Evolutionary conservation across 768 basidiomycete species (phyloP).

Genomic region (Hericium erinaceus): DNA sequence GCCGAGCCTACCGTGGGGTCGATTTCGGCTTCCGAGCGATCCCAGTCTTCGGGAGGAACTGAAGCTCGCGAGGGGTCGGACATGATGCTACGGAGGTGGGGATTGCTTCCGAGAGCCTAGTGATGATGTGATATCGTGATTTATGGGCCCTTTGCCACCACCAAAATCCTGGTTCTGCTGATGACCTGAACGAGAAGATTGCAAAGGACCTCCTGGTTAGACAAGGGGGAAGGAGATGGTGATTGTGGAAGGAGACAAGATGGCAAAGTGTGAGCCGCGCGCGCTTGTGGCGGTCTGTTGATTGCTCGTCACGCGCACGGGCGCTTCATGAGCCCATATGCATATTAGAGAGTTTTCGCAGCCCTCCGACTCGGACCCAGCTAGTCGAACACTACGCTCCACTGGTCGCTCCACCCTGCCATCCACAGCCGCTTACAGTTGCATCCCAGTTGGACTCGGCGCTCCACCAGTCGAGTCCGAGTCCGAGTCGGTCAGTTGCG

Average conservation of each 20-base stretch:
- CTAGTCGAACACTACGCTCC: no score
- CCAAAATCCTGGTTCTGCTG: not conserved
- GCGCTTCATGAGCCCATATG: no score
- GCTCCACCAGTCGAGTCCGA: no score
- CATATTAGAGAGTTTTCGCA: no score
- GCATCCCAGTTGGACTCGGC: no score
- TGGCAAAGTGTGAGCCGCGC: not conserved
- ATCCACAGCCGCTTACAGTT: no score
- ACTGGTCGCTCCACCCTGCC: no score
- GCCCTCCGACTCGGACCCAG: no score
- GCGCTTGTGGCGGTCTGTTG: not conserved
- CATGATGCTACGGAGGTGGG: constrained; percentile 2
- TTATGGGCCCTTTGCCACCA: no score
- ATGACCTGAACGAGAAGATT: not conserved
- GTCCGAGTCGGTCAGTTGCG: no score
- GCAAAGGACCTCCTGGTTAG: not conserved
- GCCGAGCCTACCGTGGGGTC: constrained; percentile 1
- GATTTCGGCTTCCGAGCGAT: constrained; percentile 4
- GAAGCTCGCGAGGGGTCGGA: constrained; percentile 9
- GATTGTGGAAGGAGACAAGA: not conserved
- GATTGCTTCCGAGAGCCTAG: not conserved
- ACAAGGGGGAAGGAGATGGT: not conserved
- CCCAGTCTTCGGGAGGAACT: constrained; percentile 14
- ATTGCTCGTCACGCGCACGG: not conserved
- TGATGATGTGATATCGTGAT: not conserved